Percentiles rank a stretch among this genome's conserved stretches.
Evolutionary conservation across 2,329 filamentous ascomycete genomes (phyloP).

Genomic region (Penicillium vulpinum): DNA sequence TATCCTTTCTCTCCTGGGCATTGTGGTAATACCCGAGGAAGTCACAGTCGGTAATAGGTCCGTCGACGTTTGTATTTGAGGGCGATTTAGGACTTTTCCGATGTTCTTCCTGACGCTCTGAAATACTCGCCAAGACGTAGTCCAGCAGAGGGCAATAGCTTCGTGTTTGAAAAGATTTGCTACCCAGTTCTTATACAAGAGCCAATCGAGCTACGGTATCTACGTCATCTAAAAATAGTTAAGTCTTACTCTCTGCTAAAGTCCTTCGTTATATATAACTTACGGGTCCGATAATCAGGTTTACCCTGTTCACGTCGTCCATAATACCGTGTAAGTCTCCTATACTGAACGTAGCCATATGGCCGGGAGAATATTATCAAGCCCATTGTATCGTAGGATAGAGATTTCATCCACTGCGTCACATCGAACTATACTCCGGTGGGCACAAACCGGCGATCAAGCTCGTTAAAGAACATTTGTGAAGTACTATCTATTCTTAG

Average conservation of each 20-base stretch:
- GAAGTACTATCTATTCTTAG: conserved; percentile 4
- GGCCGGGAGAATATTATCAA: conserved; percentile 32
- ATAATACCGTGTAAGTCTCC: conserved; percentile 31
- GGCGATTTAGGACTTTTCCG: conserved; percentile 1
- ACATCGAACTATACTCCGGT: conserved; percentile 19
- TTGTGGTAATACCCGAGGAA: conserved; percentile 9
- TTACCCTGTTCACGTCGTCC: conserved; percentile 5
- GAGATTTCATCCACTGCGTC: conserved; percentile 33
- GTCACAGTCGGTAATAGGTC: conserved; percentile 1
- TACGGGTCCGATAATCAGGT: conserved; percentile 5
- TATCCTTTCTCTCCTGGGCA: conserved; percentile 9
- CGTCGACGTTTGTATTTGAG: conserved; percentile 5
- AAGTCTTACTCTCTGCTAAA: background rate
- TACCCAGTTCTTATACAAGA: conserved; percentile 23
- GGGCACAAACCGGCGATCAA: conserved; percentile 22
- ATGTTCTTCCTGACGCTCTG: conserved; percentile 5
- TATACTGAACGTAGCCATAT: conserved; percentile 32
- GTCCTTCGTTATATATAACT: background rate
- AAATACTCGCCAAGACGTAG: conserved; percentile 8
- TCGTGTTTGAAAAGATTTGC: conserved; percentile 12
- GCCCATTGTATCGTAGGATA: conserved; percentile 38
- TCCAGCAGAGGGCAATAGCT: conserved; percentile 9
- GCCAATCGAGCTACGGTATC: conserved; percentile 29
- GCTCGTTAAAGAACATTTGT: conserved; percentile 21
- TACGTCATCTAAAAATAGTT: conserved; percentile 24